These are phyloP conservation scores for Talaromyces stipitatus DNA, from an alignment of 495 filamentous ascomycete species.

Conservation along the genomic window DNA sequence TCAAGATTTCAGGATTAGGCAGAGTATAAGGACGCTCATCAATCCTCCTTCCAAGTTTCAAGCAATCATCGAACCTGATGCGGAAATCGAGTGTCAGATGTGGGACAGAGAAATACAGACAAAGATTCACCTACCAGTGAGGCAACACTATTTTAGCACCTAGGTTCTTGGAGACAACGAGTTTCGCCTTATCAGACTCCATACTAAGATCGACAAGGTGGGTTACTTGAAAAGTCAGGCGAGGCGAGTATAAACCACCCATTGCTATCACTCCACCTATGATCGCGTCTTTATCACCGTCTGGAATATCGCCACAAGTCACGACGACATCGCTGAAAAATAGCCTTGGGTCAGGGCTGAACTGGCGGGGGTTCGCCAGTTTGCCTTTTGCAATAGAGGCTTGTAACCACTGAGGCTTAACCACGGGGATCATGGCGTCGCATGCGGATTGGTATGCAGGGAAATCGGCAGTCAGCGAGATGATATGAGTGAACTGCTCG, in stretches of 20 bases:
- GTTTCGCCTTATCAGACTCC: constrained; percentile 63
- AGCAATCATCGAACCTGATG: constrained; percentile 87
- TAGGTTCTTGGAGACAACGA: constrained; percentile 53
- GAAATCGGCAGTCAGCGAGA: constrained; percentile 82
- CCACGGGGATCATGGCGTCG: constrained; percentile 70
- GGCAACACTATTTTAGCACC: constrained; percentile 82
- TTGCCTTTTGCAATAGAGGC: constrained; percentile 58
- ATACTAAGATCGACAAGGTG: constrained; percentile 81
- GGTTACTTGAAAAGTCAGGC: constrained; percentile 65
- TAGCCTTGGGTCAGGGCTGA: constrained; percentile 81
- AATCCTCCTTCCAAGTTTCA: constrained; percentile 82
- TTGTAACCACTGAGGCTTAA: constrained; percentile 75
- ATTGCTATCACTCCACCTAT: constrained; percentile 82
- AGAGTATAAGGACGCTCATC: constrained; percentile 80
- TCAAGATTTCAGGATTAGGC: constrained; percentile 75
- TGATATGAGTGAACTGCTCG: constrained; percentile 65
- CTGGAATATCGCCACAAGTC: constrained; percentile 71
- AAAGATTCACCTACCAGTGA: constrained; percentile 63
- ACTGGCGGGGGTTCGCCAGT: constrained; percentile 70
- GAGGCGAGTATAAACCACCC: constrained; percentile 70
- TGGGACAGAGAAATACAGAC: not conserved
- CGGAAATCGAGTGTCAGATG: not conserved
- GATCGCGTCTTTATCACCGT: constrained; percentile 87
- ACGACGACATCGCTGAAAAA: constrained; percentile 80
- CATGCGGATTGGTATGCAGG: constrained; percentile 65